phyloP scores from a whole-genome alignment of 352 stramenopile species.

The Phytophthora tentaculata region DNA sequence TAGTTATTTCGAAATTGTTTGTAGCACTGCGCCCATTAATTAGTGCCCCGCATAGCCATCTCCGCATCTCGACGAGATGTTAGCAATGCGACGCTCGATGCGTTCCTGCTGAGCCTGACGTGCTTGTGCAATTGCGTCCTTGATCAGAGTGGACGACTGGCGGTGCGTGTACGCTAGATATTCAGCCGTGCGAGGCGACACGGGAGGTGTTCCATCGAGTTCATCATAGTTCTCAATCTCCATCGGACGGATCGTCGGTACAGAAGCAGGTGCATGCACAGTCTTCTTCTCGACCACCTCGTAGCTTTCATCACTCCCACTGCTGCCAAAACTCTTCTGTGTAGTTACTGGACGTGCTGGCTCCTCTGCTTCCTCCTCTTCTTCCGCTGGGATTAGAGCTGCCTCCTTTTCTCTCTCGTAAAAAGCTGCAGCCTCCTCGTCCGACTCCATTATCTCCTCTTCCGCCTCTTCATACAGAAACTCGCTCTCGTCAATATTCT shows the following conservation, averaged over 20 bases:
- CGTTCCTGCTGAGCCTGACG: slow-evolving; percentile 58
- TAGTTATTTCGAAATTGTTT: too few relatives aligned
- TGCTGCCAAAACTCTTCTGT: slow-evolving; percentile 27
- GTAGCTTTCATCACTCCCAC: slow-evolving; percentile 48
- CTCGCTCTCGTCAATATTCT: slow-evolving; percentile 55
- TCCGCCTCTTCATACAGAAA: slow-evolving; percentile 65
- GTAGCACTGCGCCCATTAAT: background rate
- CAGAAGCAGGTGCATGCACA: slow-evolving; percentile 4
- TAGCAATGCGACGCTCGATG: slow-evolving; percentile 66
- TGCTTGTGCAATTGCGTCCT: slow-evolving; percentile 58
- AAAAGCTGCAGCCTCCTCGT: slow-evolving; percentile 17
- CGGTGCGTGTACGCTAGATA: slow-evolving; percentile 38
- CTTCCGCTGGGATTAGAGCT: background rate
- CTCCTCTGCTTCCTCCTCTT: slow-evolving; percentile 19
- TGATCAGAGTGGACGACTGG: slow-evolving; percentile 53
- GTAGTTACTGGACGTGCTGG: background rate
- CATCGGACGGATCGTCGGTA: slow-evolving; percentile 19
- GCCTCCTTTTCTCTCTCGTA: background rate
- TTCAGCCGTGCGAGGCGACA: slow-evolving; percentile 37
- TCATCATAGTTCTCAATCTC: slow-evolving; percentile 30
- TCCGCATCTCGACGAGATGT: slow-evolving; percentile 49
- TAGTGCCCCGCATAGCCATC: slow-evolving; percentile 46
- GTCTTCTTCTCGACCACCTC: slow-evolving; percentile 44
- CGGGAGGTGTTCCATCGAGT: slow-evolving; percentile 40
- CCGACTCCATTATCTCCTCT: slow-evolving; percentile 42